Percentiles rank a stretch among this genome's conserved stretches.
These are phyloP conservation scores for Wickerhamiella brachini DNA, from an alignment of 805 yeast genomes.

Conservation along the genomic window DNA sequence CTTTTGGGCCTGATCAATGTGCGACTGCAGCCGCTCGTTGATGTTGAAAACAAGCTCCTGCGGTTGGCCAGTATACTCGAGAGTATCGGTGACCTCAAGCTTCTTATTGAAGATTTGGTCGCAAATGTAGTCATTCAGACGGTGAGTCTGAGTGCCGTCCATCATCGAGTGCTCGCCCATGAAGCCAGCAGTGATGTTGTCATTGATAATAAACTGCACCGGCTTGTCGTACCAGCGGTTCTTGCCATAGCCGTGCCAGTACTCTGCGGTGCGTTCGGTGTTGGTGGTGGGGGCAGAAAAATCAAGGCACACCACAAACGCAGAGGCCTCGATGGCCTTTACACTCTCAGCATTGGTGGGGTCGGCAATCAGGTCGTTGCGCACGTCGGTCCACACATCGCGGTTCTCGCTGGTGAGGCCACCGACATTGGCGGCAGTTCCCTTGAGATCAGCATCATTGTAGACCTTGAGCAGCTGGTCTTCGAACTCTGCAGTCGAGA, in stretches of 20 bases:
- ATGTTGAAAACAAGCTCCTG: constrained; percentile 38
- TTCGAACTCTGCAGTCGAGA: constrained; percentile 29
- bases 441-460: constrained; percentile 27
- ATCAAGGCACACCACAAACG: constrained; percentile 75
- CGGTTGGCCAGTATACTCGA: constrained; percentile 20
- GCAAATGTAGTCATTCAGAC: constrained; percentile 65
- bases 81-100: constrained; percentile 23
- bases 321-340: constrained; percentile 56
- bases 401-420: constrained; percentile 72
- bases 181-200: constrained; percentile 82
- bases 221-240: constrained; percentile 92
- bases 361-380: constrained; percentile 38
- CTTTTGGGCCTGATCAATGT: constrained; percentile 41
- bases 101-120: constrained; percentile 40
- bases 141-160: constrained; percentile 95
- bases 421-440: constrained; percentile 49
- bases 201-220: constrained; percentile 64
- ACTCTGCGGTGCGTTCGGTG: constrained; percentile 69
- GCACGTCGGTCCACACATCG: constrained; percentile 59
- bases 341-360: constrained; percentile 47
- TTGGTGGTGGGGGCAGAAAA: constrained; percentile 55
- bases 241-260: constrained; percentile 92
- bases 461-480: constrained; percentile 46
- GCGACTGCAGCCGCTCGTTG: constrained; percentile 34
- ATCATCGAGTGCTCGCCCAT: constrained; percentile 93